These are phyloP conservation scores for Penicillium daleae DNA, from an alignment of 495 filamentous ascomycete species.

Conservation along the genomic window DNA sequence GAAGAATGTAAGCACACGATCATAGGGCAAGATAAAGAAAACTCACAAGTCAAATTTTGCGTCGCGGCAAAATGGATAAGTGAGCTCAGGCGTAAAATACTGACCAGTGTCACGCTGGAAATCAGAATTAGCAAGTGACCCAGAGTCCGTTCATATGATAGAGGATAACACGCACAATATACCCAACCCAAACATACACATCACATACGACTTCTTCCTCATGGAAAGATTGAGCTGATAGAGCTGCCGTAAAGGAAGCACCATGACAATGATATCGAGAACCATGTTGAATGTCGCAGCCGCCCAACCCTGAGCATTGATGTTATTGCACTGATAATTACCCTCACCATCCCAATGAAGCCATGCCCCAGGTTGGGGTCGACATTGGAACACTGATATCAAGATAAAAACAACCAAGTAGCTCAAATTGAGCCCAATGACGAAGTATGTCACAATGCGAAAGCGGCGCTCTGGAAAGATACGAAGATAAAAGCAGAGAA, in stretches of 20 bases:
- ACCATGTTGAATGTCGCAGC: constrained; percentile 49
- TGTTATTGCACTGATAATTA: constrained; percentile 43
- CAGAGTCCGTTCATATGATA: neutral
- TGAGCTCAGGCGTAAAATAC: constrained; percentile 38
- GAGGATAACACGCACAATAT: constrained; percentile 34
- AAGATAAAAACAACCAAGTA: constrained; percentile 47
- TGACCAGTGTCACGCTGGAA: constrained; percentile 38
- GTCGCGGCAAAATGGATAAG: constrained; percentile 39
- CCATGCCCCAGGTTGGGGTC: constrained; percentile 46
- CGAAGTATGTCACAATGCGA: constrained; percentile 31
- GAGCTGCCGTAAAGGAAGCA: constrained; percentile 43
- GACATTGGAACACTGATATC: constrained; percentile 47
- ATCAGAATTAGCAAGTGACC: constrained; percentile 7
- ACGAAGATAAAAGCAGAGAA: constrained; percentile 45
- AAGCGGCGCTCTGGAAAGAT: constrained; percentile 44
- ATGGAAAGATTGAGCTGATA: constrained; percentile 34
- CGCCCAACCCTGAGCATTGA: constrained; percentile 46
- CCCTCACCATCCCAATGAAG: constrained; percentile 43
- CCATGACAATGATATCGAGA: constrained; percentile 51
- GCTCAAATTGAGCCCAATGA: constrained; percentile 41
- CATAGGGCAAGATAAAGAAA: neutral
- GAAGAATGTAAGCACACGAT: neutral
- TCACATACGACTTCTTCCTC: constrained; percentile 36
- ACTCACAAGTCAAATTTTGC: constrained; percentile 39
- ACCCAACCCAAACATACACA: constrained; percentile 44